A percentile compares a stretch with the other conserved stretches of the same genome.
Conservation (phyloP, 1,139 yeast species). For the Candida gigantensis region DNA sequence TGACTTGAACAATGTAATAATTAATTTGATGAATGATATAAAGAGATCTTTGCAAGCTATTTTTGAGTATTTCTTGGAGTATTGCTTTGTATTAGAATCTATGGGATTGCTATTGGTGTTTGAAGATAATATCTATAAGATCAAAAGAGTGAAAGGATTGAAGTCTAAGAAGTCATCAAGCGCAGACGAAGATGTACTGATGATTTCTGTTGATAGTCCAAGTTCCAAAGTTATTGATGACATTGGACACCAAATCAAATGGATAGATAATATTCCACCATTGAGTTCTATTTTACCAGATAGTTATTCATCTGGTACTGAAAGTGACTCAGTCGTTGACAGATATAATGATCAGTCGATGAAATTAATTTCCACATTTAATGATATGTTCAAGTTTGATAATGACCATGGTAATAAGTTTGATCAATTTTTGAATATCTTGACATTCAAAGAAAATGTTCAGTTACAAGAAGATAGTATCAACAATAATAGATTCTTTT, state of each 20-base stretch:
- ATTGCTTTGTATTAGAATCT: conserved; percentile 67
- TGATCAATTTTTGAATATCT: conserved; percentile 24
- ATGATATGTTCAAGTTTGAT: conserved; percentile 21
- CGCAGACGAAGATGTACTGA: conserved; percentile 22
- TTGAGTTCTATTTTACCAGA: conserved; percentile 15
- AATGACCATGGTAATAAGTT: conserved; percentile 19
- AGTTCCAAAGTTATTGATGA: conserved; percentile 33
- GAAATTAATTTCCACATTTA: conserved; percentile 21
- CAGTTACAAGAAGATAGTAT: conserved; percentile 27
- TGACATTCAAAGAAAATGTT: conserved; percentile 42
- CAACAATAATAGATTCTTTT: conserved; percentile 43
- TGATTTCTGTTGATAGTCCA: conserved; percentile 24
- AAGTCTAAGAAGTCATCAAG: conserved; percentile 38
- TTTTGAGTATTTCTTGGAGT: conserved; percentile 39
- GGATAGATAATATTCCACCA: conserved; percentile 31
- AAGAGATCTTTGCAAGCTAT: conserved; percentile 22
- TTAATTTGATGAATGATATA: conserved; percentile 22
- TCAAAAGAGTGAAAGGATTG: conserved; percentile 72
- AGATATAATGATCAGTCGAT: conserved; percentile 20
- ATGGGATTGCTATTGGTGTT: conserved; percentile 70
- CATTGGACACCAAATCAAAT: conserved; percentile 25
- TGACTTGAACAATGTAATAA: conserved; percentile 27
- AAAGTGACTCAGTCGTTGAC: conserved; percentile 12
- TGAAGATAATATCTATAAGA: conserved; percentile 38
- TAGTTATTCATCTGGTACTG: conserved; percentile 14